These are phyloP conservation scores for Penicillium sp. DNA, from an alignment of 2,329 filamentous ascomycete genomes.

Conservation along the genomic window DNA sequence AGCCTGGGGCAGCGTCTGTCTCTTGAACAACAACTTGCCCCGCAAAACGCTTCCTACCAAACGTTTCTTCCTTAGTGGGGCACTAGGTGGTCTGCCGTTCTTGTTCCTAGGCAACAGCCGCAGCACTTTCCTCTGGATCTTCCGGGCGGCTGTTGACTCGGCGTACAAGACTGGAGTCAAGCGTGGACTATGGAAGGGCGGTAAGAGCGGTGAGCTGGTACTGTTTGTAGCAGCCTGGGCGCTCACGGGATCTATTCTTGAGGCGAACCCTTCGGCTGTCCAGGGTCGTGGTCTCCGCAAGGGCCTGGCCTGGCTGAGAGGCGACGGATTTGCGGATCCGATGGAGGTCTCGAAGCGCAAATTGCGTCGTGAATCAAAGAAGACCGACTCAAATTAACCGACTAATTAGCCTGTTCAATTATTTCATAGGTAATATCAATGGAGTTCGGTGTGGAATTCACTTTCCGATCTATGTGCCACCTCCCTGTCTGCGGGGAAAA, in stretches of 20 bases:
- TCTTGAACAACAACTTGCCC: conserved; percentile 78
- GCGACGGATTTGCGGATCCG: conserved; percentile 72
- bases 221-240: conserved; percentile 77
- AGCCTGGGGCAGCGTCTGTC: conserved; percentile 82
- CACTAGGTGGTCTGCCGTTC: conserved; percentile 75
- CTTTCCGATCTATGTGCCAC: conserved; percentile 15
- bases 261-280: conserved; percentile 65
- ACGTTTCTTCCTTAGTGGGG: conserved; percentile 85
- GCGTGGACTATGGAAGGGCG: conserved; percentile 77
- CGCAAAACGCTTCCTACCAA: conserved; percentile 71
- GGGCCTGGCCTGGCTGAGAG: conserved; percentile 67
- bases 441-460: conserved; percentile 17
- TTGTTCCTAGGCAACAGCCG: conserved; percentile 60
- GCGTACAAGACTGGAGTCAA: conserved; percentile 94
- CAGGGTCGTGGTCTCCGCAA: conserved; percentile 66
- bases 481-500: conserved; percentile 6
- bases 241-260: conserved; percentile 72
- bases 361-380: conserved; percentile 29
- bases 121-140: conserved; percentile 72
- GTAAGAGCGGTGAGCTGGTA: conserved; percentile 77
- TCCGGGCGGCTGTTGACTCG: conserved; percentile 73
- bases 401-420: background rate
- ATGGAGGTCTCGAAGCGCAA: conserved; percentile 46
- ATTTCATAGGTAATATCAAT: background rate
- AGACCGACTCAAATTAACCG: conserved; percentile 11